Conservation (phyloP, 2,329 filamentous ascomycete species). For the Claviceps purpurea region DNA sequence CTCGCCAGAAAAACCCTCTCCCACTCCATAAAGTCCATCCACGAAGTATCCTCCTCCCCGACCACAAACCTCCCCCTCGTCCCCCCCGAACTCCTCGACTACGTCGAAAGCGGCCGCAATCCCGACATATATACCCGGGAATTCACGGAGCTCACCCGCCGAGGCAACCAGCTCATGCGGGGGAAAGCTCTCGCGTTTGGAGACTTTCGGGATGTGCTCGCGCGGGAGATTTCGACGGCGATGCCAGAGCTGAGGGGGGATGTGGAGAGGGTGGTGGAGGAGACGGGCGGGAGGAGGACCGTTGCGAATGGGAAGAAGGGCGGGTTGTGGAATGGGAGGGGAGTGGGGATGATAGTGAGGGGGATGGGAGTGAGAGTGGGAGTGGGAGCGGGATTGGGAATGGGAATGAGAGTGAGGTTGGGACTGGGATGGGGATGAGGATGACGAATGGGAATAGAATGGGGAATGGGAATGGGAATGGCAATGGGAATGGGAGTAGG, state of each 20-base stretch:
- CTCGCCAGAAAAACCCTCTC: conserved; percentile 27
- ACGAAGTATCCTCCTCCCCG: conserved; percentile 27
- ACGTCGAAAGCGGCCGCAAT: conserved; percentile 59
- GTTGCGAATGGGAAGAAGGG: neutral
- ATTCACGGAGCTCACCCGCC: conserved; percentile 55
- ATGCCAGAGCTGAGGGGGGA: conserved; percentile 47
- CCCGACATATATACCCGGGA: conserved; percentile 63
- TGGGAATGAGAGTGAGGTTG: neutral
- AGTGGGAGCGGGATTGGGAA: neutral
- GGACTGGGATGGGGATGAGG: neutral
- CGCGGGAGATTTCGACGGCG: conserved; percentile 40
- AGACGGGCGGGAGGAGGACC: conserved; percentile 25
- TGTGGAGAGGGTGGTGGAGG: conserved; percentile 34
- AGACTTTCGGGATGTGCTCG: conserved; percentile 48
- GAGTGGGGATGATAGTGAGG: neutral
- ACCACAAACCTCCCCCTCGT: conserved; percentile 32
- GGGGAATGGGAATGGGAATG: no score
- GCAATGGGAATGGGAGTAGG: neutral
- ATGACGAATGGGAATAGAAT: no score
- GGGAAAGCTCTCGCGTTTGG: conserved; percentile 51
- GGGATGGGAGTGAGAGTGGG: no score
- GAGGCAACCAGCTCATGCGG: conserved; percentile 52
- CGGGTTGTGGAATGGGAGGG: neutral
- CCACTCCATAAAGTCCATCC: conserved; percentile 23
- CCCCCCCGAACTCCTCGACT: conserved; percentile 50